Base-by-base conservation (phyloP, 495 filamentous ascomycete species). In the Stereocaulon alpinum region DNA sequence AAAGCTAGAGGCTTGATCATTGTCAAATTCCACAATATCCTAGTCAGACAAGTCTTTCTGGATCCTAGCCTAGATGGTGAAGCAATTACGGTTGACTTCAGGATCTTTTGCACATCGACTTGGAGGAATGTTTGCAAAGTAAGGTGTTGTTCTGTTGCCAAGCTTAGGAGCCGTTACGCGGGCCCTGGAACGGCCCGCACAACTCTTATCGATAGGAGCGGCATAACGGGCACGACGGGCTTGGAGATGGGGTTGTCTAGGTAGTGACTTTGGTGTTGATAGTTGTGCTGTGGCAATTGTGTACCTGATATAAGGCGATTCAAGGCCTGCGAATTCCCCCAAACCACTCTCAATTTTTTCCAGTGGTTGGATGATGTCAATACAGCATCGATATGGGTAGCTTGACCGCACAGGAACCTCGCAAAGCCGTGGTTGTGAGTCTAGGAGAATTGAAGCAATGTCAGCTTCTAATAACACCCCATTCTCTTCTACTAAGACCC, bases 1-100 rank as follows among this genome's bases (percentile, higher is more conserved):
- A 98, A 98, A 41, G 80, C 76, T 47, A 98, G 77, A 47, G 92
- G 81, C 70, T 94, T 96, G 55, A 95, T 63, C 66, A 68, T 68
- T 15, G 0, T 56, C 32, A 27, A 37, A 37, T 37, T 12, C 34
- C 12, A 12, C 34, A 37, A 37, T 37, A 3, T 24, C 24, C 24
- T 24, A 24, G 24, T 24, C 24, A 24, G 24, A 24, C 24, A 24
- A 24, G 24, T 24, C 24, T 24, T 24, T 24, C 24, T 24, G 24
- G 24, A 1, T 24, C 24, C 24, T 24, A 24, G 24, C 3, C 24
- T 24, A 3, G 3, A 24, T 24, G 24, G 3, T 24, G 24, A 24
- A 24, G 24, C 24, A 3, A 24, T 24, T 3, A 24, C 24, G 1
- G 24, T 24, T 24, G 24, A 24, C 24, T 24, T 24, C 1, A 24